A percentile compares a stretch with the other conserved stretches of the same genome.
Conservation (phyloP, 768 basidiomycete species). For the Kwoniella heveanensis region DNA sequence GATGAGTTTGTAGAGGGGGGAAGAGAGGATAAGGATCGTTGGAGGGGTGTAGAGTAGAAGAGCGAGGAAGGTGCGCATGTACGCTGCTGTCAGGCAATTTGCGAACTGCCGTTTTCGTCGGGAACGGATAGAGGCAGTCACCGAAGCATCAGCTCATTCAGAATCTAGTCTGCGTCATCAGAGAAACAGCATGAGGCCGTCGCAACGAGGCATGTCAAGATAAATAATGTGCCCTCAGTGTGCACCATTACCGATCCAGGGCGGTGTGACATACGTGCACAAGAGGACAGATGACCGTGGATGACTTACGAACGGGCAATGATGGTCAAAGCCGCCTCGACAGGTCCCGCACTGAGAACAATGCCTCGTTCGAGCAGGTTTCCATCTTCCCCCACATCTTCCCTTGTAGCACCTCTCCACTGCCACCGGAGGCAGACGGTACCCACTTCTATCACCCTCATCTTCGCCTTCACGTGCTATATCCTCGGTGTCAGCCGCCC, state of each 20-base stretch:
- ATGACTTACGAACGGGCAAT: slow-evolving; percentile 54
- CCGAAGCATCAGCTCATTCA: not conserved
- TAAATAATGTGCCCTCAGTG: no score
- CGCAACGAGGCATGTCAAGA: no score
- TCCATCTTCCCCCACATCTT: slow-evolving; percentile 53
- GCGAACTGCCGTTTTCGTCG: slow-evolving; percentile 31
- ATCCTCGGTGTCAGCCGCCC: no score
- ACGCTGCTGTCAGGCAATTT: slow-evolving; percentile 53
- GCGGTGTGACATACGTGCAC: no score
- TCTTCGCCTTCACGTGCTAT: not conserved
- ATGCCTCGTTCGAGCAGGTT: slow-evolving; percentile 56
- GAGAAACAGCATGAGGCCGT: no score
- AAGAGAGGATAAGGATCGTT: slow-evolving; percentile 33
- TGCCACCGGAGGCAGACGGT: slow-evolving; percentile 6
- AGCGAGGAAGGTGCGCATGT: slow-evolving; percentile 47
- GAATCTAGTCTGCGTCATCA: not conserved
- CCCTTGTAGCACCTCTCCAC: slow-evolving; percentile 52
- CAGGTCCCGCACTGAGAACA: slow-evolving; percentile 54
- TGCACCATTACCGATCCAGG: no score
- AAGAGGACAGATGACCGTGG: no score
- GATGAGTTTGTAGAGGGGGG: slow-evolving; percentile 34
- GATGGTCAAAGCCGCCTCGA: slow-evolving; percentile 56
- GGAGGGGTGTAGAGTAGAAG: slow-evolving; percentile 47
- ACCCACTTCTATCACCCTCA: not conserved
- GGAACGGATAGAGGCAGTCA: no score